Base-by-base conservation (phyloP, 2,329 filamentous ascomycete genomes). In the Cladosporium sphaerospermum region DNA sequence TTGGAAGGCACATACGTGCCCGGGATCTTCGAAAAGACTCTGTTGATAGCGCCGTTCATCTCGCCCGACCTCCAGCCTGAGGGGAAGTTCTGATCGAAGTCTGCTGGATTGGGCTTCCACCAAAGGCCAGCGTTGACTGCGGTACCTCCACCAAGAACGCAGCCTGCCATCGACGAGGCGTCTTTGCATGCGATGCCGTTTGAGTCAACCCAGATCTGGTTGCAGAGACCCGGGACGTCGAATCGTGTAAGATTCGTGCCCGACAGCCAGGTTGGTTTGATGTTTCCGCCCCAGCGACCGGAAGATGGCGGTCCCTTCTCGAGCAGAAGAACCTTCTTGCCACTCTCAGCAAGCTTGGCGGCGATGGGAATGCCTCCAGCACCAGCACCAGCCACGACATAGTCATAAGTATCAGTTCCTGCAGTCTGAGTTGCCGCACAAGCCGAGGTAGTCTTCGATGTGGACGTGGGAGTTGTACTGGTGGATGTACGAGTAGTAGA, bases 61-160 rank as follows among this genome's bases (percentile, higher is more conserved):
- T 89, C 84, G 3, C 71, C 65, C n/a, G 81, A 75, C 67, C 85
- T 83, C 86, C 86, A 90, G 28, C 85, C 86, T 1, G 71, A 58
- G 0, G 86, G 86, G 71, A 87, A 90, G 66, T 86, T 85, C 65
- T 79, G 76, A 64, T 89, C 83, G 74, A 85, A 89, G 64, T 89
- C 86, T 3, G 72, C 66, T 3, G 78, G 74, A 56, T 83, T 80
- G 0, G 86, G 77, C 65, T 80, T 82, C 77, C 82, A 85, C 79
- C 82, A 87, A 19, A 88, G 73, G 40, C 82, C 83, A 49, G 84
- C 80, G 59, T 88, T 88, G 62, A 87, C 75, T 19, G 82, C 79
- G 9, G 81, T 79, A 6, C 82, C 81, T 52, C 85, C 85, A 44
- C 85, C 85, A 2, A 88, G 76, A 33, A 88, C 75, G 57, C 85